Evolutionary conservation across 1,284 basidiomycete species (phyloP).

Genomic region (Bothia castanella): DNA sequence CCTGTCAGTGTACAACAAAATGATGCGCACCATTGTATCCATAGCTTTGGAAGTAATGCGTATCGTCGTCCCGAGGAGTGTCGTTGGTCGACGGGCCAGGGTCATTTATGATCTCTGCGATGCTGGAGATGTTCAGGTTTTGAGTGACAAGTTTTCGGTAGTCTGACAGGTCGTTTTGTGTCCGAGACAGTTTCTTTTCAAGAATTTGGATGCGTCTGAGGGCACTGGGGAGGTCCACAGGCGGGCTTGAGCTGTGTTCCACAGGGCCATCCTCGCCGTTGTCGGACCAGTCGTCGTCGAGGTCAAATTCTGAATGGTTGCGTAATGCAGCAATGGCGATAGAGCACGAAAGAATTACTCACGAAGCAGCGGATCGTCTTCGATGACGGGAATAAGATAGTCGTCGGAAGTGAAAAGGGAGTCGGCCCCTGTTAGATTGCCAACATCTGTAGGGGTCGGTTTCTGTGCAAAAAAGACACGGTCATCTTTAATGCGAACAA

Average conservation of each 20-base stretch:
- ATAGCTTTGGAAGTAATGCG: conserved; percentile 94
- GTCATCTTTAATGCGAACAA: neutral
- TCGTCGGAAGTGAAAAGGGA: conserved; percentile 68
- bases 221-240: conserved; percentile 36
- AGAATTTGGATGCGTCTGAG: conserved; percentile 48
- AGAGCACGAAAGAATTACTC: conserved; percentile 28
- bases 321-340: neutral
- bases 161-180: conserved; percentile 53
- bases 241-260: conserved; percentile 22
- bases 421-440: conserved; percentile 53
- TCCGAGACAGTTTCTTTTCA: conserved; percentile 49
- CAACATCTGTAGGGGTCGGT: conserved; percentile 43
- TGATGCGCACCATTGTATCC: conserved; percentile 73
- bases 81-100: conserved; percentile 32
- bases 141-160: conserved; percentile 55
- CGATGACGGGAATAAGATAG: conserved; percentile 73
- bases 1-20: neutral
- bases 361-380: conserved; percentile 90
- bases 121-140: conserved; percentile 44
- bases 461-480: conserved; percentile 40
- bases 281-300: conserved; percentile 76
- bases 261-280: conserved; percentile 40
- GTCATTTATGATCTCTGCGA: conserved; percentile 43
- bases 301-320: conserved; percentile 47
- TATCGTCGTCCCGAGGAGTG: conserved; percentile 71